These are phyloP conservation scores for Ophiostoma perfectum DNA, from an alignment of 2,329 filamentous ascomycete genomes.

Conservation along the genomic window DNA sequence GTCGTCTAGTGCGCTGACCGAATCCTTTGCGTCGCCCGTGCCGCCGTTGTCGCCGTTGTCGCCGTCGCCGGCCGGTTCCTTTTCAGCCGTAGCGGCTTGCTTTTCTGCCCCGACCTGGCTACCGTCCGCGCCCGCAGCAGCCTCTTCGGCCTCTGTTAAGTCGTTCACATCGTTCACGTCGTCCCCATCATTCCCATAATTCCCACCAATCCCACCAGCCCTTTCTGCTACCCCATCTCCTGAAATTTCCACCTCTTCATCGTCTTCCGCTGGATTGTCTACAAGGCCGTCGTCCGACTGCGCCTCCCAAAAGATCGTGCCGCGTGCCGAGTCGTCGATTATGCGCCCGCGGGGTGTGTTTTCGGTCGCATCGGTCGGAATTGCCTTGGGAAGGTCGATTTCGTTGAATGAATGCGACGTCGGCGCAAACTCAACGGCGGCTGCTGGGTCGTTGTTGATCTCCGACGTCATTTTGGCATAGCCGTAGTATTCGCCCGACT, in stretches of 20 bases:
- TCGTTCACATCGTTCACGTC: background rate
- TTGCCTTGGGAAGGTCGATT: slow-evolving; percentile 69
- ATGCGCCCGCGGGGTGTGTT: slow-evolving; percentile 77
- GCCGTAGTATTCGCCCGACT: slow-evolving; percentile 94
- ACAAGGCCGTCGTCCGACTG: slow-evolving; percentile 41
- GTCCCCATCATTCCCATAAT: background rate
- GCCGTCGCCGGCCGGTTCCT: too few relatives aligned
- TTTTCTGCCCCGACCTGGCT: background rate
- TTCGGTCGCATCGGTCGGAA: slow-evolving; percentile 70
- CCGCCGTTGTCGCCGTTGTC: background rate
- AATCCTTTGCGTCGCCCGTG: background rate
- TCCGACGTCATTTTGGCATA: slow-evolving; percentile 85
- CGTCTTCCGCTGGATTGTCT: slow-evolving; percentile 3
- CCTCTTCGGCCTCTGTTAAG: background rate
- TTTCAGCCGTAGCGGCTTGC: too few relatives aligned
- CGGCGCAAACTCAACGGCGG: slow-evolving; percentile 64
- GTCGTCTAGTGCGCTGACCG: background rate
- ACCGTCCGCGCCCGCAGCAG: too few relatives aligned
- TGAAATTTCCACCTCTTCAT: background rate
- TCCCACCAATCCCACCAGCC: background rate
- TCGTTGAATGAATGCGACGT: slow-evolving; percentile 55
- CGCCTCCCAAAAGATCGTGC: slow-evolving; percentile 95
- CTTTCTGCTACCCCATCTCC: background rate
- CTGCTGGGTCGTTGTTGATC: slow-evolving; percentile 70
- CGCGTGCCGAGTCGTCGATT: slow-evolving; percentile 87